Base-by-base conservation (phyloP, 306 rosid species). In the Vachellia pachyceras region DNA sequence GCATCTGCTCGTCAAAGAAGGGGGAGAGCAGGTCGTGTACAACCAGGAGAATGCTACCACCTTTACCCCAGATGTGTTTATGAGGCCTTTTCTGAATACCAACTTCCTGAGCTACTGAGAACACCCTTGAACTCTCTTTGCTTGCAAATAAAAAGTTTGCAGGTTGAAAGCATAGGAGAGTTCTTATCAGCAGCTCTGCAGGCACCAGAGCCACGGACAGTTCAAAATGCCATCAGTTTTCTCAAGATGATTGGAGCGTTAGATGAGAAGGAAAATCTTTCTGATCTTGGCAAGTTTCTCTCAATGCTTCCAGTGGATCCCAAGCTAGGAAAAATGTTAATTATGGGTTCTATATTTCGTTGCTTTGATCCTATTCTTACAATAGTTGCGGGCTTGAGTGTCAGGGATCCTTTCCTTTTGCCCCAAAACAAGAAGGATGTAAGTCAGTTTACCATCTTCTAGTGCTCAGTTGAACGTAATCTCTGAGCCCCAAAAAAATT, bases 321-420 rank as follows among this genome's bases (percentile, higher is more conserved):
- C 76, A 95, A 95, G 85, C 91, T 93, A 52, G 99, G 99, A 47
- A 95, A 95, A 91, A 93, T 95, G 99, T 87, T 95, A 83, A 76
- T 93, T 40, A 93, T 95, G 99, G 99, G 99, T 64, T 94, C 97
- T 82, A 85, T 93, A 79, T 93, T 93, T 82, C 91, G 88, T 63
- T 95, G 99, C 91, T 95, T 95, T 88, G 99, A 95, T 89, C 98
- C 99, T 81, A 87, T 95, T 90, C 99, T 95, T 77, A 95, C 99
- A 60, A 76, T 91, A 79, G 99, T 89, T 77, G 88, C 99, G 17
- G 98, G 98, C 46, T 92, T 95, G 61, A 95, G 99, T 84, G 99
- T 95, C 77, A 89, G 98, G 84, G 99, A 95, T 88, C 99, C 99
- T 44, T 95, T 95, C 77, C 91, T 95, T 84, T 85, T 95, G 92